Conservation (phyloP, 2,329 filamentous ascomycete species). For the Xylaria sp. region DNA sequence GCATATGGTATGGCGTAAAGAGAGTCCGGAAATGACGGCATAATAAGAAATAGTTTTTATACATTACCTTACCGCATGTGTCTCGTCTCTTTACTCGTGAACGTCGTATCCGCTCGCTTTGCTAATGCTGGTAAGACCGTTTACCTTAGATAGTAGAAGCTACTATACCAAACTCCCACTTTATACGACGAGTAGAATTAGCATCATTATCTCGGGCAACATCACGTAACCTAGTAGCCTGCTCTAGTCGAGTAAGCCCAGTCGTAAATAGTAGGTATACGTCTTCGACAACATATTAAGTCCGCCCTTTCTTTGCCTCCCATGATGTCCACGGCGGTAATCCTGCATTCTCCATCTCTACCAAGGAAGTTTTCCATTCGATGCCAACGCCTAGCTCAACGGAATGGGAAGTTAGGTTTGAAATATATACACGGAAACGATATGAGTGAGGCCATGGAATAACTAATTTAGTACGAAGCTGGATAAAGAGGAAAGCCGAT, state of each 20-base stretch:
- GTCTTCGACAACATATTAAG: neutral
- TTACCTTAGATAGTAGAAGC: neutral
- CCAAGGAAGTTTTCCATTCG: too few species aligned
- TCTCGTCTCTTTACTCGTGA: slow-evolving; percentile 1
- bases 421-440: too few species aligned
- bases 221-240: neutral
- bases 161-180: neutral
- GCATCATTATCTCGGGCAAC: neutral
- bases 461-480: too few species aligned
- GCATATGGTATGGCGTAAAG: slow-evolving; percentile 33
- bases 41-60: slow-evolving; percentile 28
- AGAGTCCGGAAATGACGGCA: slow-evolving; percentile 8
- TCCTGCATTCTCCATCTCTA: too few species aligned
- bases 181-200: neutral
- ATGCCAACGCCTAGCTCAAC: too few species aligned
- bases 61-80: neutral
- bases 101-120: neutral
- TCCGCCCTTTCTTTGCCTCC: too few species aligned
- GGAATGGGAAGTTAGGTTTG: too few species aligned
- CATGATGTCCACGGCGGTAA: too few species aligned
- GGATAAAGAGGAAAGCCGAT: too few species aligned
- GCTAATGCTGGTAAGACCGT: neutral
- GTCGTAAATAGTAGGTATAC: too few species aligned
- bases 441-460: too few species aligned
- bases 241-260: neutral